Percentiles rank a stretch among this genome's conserved stretches.
phyloP scores from a whole-genome alignment of 192 early-diverging fungal genomes.

The Coemansia aciculifera region DNA sequence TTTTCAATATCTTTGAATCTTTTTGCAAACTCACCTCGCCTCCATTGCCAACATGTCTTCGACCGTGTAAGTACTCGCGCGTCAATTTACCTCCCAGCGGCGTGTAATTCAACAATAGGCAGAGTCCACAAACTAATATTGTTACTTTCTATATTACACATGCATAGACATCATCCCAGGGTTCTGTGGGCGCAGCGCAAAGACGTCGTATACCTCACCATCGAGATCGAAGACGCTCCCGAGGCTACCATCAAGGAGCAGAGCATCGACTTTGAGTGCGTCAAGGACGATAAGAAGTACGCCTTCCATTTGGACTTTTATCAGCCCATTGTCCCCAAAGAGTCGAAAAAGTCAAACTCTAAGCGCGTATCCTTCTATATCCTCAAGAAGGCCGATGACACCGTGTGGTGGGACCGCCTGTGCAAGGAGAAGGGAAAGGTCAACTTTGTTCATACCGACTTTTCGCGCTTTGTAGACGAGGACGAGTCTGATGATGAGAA shows the following conservation, averaged over 20 bases:
- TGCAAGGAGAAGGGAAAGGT: slow-evolving; percentile 64
- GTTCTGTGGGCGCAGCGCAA: slow-evolving; percentile 92
- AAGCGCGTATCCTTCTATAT: slow-evolving; percentile 63
- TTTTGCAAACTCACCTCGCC: neutral
- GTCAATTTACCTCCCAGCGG: neutral
- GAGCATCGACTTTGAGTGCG: slow-evolving; percentile 63
- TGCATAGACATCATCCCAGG: slow-evolving; percentile 56
- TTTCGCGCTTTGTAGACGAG: slow-evolving; percentile 87
- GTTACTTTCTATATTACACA: neutral
- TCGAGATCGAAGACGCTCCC: slow-evolving; percentile 72
- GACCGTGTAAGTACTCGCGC: slow-evolving; percentile 18
- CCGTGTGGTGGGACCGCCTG: slow-evolving; percentile 82
- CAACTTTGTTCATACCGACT: slow-evolving; percentile 88
- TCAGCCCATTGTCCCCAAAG: slow-evolving; percentile 70
- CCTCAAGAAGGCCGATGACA: slow-evolving; percentile 71
- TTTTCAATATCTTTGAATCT: neutral
- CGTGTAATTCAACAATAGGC: neutral
- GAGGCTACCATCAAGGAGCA: slow-evolving; percentile 32
- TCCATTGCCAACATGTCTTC: slow-evolving; percentile 11
- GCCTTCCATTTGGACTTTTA: slow-evolving; percentile 73
- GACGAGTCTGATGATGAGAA: slow-evolving; percentile 86
- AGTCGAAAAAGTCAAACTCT: slow-evolving; percentile 62
- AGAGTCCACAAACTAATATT: neutral
- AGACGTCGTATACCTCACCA: slow-evolving; percentile 79
- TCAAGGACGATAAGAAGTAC: slow-evolving; percentile 66